Conservation (phyloP, 306 rosid species). For the Luffa acutangula region DNA sequence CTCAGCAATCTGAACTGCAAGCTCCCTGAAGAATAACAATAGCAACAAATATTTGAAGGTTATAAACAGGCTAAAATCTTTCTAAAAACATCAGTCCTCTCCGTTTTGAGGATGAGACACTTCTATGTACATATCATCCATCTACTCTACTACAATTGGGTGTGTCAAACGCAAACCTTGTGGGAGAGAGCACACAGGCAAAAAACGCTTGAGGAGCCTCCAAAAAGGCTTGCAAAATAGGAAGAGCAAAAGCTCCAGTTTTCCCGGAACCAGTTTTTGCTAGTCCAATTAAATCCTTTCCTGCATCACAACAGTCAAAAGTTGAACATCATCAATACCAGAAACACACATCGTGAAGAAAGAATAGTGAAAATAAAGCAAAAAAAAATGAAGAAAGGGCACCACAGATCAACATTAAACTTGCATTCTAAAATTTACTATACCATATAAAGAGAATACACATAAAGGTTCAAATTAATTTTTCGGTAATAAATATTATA, state of each 20-base stretch:
- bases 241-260: conserved; percentile 91
- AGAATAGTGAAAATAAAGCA: background rate
- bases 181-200: conserved; percentile 73
- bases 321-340: background rate
- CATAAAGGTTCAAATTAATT: too few relatives aligned
- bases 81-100: too few relatives aligned
- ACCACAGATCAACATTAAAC: background rate
- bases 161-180: conserved; percentile 59
- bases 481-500: too few relatives aligned
- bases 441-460: too few relatives aligned
- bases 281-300: conserved; percentile 84
- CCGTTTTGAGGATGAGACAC: too few relatives aligned
- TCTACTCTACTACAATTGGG: background rate
- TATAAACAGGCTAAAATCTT: too few relatives aligned
- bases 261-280: conserved; percentile 92
- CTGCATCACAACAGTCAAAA: conserved; percentile 19
- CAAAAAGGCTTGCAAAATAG: conserved; percentile 66
- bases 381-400: too few relatives aligned
- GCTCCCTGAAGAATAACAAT: too few relatives aligned
- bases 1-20: too few relatives aligned
- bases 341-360: background rate
- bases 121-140: background rate
- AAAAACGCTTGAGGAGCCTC: conserved; percentile 61
- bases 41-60: too few relatives aligned
- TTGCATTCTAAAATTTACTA: background rate